Base-by-base conservation (phyloP, 73 alveolate genomes). In the Paramecium octaurelia region DNA sequence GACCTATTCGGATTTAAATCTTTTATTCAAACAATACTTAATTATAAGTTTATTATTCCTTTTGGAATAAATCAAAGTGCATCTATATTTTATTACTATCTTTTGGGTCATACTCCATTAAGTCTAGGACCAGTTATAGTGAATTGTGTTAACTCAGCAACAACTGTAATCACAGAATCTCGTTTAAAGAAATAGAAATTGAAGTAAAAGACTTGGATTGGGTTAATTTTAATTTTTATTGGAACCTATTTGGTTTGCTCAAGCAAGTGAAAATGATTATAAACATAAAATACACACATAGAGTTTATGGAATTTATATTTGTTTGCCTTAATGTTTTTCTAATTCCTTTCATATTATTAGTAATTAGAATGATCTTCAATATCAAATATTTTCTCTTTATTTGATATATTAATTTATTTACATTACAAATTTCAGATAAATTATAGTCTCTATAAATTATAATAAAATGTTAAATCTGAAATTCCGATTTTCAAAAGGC, bases 31-130 rank as follows among this genome's bases (percentile, higher is more conserved):
- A 76, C 92, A 38, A 93, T 95, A 69, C 57, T 86, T 16, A 93
- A 94, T 60, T 76, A 83, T 18, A 73, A 84, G 18, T 95, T 95
- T 85, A 40, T 95, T 20, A 64, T 95, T 42, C 98, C 98, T 1
- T 95, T 91, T 58, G 76, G 80, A 50, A 69, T 95, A 29, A 95
- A 95, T 76, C 80, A 95, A 86, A 9, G 83, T 14, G 98, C 92
- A 24, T 91, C 96, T 18, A 58, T 95, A 7, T 83, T 95, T 16
- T 93, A 87, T 88, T 87, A 86, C 40, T 70, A 64, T n/a, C 93
- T 86, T 31, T 36, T 93, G 38, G 96, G 96, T 6, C 94, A 89
- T 48, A 73, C 93, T 38, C 96, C 93, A 8, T 46, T 93, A 23
- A 89, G 88, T 18, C 34, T 90, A 4, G 96, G 94, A 18, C 80